phyloP scores from a whole-genome alignment of 2,329 filamentous ascomycete genomes.

The Curvularia spicifera region DNA sequence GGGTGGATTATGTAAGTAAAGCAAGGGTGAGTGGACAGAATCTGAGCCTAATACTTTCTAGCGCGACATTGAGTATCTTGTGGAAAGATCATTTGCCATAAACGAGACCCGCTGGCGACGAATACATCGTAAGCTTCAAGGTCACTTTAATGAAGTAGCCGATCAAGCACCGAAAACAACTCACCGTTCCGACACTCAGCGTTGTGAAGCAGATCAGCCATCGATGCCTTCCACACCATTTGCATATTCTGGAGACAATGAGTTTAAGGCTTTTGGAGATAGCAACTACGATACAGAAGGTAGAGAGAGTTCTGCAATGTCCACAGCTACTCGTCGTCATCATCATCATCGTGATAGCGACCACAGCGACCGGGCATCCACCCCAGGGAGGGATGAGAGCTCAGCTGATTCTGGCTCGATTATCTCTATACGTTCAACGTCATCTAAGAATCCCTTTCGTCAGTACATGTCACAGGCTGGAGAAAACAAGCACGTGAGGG shows the following conservation, averaged over 20 bases:
- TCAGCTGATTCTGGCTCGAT: not conserved
- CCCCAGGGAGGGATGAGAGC: not conserved
- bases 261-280: not conserved
- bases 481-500: not conserved
- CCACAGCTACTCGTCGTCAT: not conserved
- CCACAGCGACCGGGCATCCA: not conserved
- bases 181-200: not conserved
- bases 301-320: not conserved
- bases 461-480: not conserved
- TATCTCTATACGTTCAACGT: conserved; percentile 5
- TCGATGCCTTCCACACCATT: not conserved
- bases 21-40: not conserved
- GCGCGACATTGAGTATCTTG: conserved; percentile 3
- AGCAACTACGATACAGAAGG: not conserved
- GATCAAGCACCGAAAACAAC: not conserved
- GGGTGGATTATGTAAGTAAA: conserved; percentile 2
- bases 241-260: not conserved
- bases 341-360: not conserved
- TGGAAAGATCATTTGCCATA: conserved; percentile 5
- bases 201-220: not conserved
- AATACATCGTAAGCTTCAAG: conserved; percentile 3
- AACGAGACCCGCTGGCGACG: conserved; percentile 4
- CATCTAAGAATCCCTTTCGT: conserved; percentile 10
- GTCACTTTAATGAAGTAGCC: not conserved
- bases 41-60: not conserved